These are phyloP conservation scores for Tagetes patula DNA, from an alignment of 129 eudicot genomes.

Conservation along the genomic window DNA sequence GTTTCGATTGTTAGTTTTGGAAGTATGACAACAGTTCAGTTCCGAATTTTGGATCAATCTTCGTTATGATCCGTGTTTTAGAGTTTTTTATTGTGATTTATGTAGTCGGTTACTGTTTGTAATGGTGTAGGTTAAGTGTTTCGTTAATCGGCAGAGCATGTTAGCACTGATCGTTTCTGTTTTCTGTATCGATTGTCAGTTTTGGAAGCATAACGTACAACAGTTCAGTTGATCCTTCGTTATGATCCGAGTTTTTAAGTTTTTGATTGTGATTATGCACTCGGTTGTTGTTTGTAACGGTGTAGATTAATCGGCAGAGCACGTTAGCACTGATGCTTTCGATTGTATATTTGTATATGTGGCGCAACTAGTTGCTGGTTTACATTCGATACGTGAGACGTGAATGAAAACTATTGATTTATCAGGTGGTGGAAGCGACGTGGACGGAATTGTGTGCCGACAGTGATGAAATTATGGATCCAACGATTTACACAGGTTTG, in stretches of 20 bases:
- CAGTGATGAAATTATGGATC: conserved; percentile 43
- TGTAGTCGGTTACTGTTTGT: neutral
- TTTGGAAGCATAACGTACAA: too few relatives aligned
- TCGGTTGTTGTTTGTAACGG: neutral
- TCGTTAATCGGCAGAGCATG: conserved; percentile 7
- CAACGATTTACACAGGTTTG: conserved; percentile 68
- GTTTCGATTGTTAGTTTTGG: too few relatives aligned
- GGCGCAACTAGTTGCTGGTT: neutral
- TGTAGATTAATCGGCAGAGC: conserved; percentile 9
- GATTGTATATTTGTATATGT: conserved; percentile 11
- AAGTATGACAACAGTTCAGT: too few relatives aligned
- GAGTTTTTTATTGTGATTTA: too few relatives aligned
- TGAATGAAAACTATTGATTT: neutral
- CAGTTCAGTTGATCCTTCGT: too few relatives aligned
- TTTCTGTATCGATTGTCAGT: neutral
- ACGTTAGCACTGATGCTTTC: conserved; percentile 17
- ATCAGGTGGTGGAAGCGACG: conserved; percentile 65
- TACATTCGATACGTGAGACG: too few relatives aligned
- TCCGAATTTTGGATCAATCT: too few relatives aligned
- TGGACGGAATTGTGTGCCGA: conserved; percentile 48
- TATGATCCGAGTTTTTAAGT: too few relatives aligned
- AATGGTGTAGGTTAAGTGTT: conserved; percentile 8
- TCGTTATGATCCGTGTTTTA: too few relatives aligned
- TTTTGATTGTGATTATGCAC: too few relatives aligned
- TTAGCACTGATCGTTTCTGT: conserved; percentile 6